These are phyloP conservation scores for Phytomonas sp. DNA, from an alignment of 208 protist species.

Conservation along the genomic window DNA sequence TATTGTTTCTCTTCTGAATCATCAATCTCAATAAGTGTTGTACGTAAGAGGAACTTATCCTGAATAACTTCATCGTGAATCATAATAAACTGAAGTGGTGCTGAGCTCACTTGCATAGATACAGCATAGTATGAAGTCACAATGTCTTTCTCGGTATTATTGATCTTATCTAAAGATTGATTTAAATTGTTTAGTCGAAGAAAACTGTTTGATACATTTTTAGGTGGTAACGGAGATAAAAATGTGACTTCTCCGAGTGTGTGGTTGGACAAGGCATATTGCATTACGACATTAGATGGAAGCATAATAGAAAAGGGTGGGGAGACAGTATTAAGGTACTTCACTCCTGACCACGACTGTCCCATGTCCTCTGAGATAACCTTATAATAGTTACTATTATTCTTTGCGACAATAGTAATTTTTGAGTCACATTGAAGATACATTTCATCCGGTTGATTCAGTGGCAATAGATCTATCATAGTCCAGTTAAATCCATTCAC, in stretches of 20 bases:
- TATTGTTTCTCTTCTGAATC: background rate
- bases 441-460: constrained; percentile 9
- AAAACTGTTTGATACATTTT: background rate
- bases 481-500: constrained; percentile 11
- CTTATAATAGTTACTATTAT: constrained; percentile 12
- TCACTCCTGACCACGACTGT: constrained; percentile 28
- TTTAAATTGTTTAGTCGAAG: background rate
- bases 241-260: constrained; percentile 1
- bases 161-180: background rate
- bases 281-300: constrained; percentile 19
- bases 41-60: background rate
- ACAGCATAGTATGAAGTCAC: background rate
- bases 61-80: background rate
- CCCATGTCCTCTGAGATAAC: constrained; percentile 32
- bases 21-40: background rate
- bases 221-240: background rate
- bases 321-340: constrained; percentile 24
- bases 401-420: constrained; percentile 15
- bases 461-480: background rate
- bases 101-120: background rate
- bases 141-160: background rate
- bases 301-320: constrained; percentile 23
- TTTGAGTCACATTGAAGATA: constrained; percentile 16
- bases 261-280: constrained; percentile 27
- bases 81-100: background rate